Percentiles rank a stretch among this genome's conserved stretches.
Evolutionary conservation across 1,284 basidiomycete genomes (phyloP).

Genomic region (Ceratobasidium sp.): DNA sequence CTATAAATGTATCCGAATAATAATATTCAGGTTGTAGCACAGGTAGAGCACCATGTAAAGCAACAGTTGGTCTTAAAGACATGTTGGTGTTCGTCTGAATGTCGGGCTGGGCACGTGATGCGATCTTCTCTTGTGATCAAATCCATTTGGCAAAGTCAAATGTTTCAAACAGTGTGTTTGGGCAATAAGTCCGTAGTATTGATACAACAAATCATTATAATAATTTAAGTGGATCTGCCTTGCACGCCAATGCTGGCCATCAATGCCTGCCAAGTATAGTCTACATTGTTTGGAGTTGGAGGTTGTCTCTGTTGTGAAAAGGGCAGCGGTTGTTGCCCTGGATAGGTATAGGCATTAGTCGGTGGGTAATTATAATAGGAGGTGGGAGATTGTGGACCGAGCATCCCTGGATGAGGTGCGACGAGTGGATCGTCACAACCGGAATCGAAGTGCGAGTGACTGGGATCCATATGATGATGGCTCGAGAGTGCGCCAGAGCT

Average conservation of each 20-base stretch:
- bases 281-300: slow-evolving; percentile 28
- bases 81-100: slow-evolving; percentile 3
- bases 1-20: slow-evolving; percentile 21
- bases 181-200: not conserved
- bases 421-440: slow-evolving; percentile 10
- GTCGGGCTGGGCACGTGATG: not conserved
- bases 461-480: slow-evolving; percentile 19
- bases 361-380: slow-evolving; percentile 32
- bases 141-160: not conserved
- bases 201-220: not conserved
- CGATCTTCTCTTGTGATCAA: not conserved
- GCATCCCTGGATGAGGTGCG: slow-evolving; percentile 28
- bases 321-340: slow-evolving; percentile 18
- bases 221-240: slow-evolving; percentile 23
- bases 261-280: slow-evolving; percentile 34
- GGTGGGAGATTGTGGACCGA: slow-evolving; percentile 24
- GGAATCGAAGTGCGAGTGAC: slow-evolving; percentile 4
- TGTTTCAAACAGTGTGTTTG: no score
- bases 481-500: not conserved
- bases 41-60: slow-evolving; percentile 25
- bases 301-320: slow-evolving; percentile 21
- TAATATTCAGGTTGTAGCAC: slow-evolving; percentile 31
- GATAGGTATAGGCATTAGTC: slow-evolving; percentile 14
- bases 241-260: slow-evolving; percentile 34
- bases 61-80: slow-evolving; percentile 30